phyloP scores from a whole-genome alignment of 2,329 filamentous ascomycete genomes.

The Alternaria panax region DNA sequence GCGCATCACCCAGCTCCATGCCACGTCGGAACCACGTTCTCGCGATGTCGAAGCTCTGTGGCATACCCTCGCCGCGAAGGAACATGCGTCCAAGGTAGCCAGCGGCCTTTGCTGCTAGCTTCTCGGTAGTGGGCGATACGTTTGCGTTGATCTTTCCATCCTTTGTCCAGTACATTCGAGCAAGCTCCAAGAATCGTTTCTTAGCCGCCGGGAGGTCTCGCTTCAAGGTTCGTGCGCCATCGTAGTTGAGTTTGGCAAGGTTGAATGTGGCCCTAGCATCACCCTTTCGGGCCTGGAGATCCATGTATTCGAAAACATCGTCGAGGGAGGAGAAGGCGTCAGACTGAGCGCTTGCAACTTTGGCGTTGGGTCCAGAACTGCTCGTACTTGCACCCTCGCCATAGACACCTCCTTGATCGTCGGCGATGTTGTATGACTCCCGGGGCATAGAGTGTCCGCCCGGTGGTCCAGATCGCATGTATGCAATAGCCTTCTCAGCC shows the following conservation, averaged over 20 bases:
- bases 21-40: constrained; percentile 85
- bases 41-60: constrained; percentile 79
- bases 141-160: constrained; percentile 78
- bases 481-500: constrained; percentile 89
- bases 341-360: constrained; percentile 74
- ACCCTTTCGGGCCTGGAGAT: constrained; percentile 88
- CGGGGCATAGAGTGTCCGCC: constrained; percentile 80
- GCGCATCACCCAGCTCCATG: constrained; percentile 74
- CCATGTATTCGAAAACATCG: constrained; percentile 92
- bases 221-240: constrained; percentile 78
- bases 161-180: constrained; percentile 80
- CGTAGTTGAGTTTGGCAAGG: constrained; percentile 85
- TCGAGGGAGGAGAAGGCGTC: constrained; percentile 87
- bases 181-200: constrained; percentile 81
- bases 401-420: constrained; percentile 90
- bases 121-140: constrained; percentile 74
- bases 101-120: constrained; percentile 80
- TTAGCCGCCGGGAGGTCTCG: constrained; percentile 76
- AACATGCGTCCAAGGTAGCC: constrained; percentile 91
- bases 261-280: constrained; percentile 88
- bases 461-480: constrained; percentile 88
- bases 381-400: constrained; percentile 92
- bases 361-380: constrained; percentile 84
- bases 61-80: constrained; percentile 82
- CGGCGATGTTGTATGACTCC: constrained; percentile 85